Evolutionary conservation across 225 moss, liverwort and hornwort species (phyloP), one percentile per base, ranked within the genome.

Genomic region (Polytrichum commune): DNA sequence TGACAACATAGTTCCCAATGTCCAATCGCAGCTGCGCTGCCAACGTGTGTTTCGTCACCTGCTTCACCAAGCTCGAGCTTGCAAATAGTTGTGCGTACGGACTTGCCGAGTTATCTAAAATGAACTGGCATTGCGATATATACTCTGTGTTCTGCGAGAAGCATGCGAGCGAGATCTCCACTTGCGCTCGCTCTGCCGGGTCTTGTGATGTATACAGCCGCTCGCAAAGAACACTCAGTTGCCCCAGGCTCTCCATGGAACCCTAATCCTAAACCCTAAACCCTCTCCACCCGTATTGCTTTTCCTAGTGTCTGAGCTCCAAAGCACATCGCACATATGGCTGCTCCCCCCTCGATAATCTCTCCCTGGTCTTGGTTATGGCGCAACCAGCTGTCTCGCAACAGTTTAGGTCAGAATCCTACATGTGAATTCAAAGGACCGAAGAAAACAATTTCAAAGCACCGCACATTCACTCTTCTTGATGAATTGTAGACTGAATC

Each of bases 1-100:
- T 66, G 24, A 74, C 73, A n/a, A 74, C 63, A 66, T 74, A 74
- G 58, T 74, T 74, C 66, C 73, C 57, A 6, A 74, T 74, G 53
- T 74, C 73, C 62, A 74, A 64, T 53, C 66, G 73, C 54, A 74
- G 73, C 73, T 74, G 73, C 54, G 66, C 16, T 25, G 73, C 58
- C 73, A 74, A 58, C 18, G 64, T 74, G 5, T 66, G 73, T n/a
- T 74, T 66, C 28, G 73, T 65, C 19, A 74, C 73, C 57, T 74
- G 73, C 53, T 74, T 74, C 65, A 74, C 30, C 46, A 74, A 66
- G 19, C 73, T 68, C 18, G 68, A 68, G 68, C 68, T 68, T 24
- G 68, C 68, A 23, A 68, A 29, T 16, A 68, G 54, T 54, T 68
- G 68, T 0, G 53, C 25, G 16, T 68, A 68, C 1, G 68, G 68